Percentiles rank a stretch among this genome's conserved stretches.
Evolutionary conservation across 225 moss, liverwort and hornwort species (phyloP).

Genomic region (Climacium dendroides): DNA sequence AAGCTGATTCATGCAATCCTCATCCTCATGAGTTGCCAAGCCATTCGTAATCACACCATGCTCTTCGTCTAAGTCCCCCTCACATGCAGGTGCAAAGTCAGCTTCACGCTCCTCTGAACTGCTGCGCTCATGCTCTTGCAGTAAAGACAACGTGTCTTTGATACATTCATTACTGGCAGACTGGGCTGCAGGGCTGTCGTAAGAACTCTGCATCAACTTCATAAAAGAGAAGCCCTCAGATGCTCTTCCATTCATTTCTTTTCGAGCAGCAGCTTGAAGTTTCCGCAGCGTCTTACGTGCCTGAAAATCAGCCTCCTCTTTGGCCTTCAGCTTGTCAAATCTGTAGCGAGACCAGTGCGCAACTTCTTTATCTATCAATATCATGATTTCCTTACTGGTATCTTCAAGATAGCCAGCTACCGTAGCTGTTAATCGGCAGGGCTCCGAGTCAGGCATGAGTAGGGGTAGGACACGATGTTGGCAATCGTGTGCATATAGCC

Average conservation of each 20-base stretch:
- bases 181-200: conserved; percentile 28
- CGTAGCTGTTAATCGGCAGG: conserved; percentile 15
- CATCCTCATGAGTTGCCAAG: not conserved
- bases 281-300: conserved; percentile 43
- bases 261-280: conserved; percentile 39
- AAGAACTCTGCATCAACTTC: conserved; percentile 30
- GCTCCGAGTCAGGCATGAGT: not conserved
- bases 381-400: conserved; percentile 13
- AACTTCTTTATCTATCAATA: conserved; percentile 17
- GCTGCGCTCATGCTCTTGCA: conserved; percentile 5
- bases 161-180: conserved; percentile 32
- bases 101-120: conserved; percentile 19
- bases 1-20: not conserved
- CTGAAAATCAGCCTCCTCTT: conserved; percentile 23
- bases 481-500: conserved; percentile 39
- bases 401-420: conserved; percentile 34
- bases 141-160: conserved; percentile 11
- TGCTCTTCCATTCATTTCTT: conserved; percentile 1
- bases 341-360: conserved; percentile 23
- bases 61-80: not conserved
- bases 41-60: not conserved
- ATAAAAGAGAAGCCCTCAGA: conserved; percentile 23
- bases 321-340: conserved; percentile 19
- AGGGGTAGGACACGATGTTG: conserved; percentile 38
- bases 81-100: not conserved